Percentiles rank a stretch among this genome's conserved stretches.
Evolutionary conservation across 2,329 filamentous ascomycete species (phyloP).

Genomic region (Berkeleyomyces basicola): DNA sequence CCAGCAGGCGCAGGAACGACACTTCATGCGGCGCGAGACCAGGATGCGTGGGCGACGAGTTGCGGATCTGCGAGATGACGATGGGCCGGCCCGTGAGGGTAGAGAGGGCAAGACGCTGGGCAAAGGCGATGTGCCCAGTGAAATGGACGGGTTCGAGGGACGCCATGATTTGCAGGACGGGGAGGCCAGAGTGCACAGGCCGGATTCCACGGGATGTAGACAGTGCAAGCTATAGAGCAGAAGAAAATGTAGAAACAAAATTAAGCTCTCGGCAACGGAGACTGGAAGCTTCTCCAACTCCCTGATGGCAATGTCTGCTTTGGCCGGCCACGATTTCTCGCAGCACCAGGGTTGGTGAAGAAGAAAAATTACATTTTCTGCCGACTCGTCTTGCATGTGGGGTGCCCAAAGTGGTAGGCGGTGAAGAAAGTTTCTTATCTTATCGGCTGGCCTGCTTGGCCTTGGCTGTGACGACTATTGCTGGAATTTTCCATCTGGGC

Average conservation of each 20-base stretch:
- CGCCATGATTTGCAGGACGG: constrained; percentile 23
- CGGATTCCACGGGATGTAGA: background rate
- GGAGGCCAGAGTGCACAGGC: background rate
- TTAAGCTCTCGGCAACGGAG: background rate
- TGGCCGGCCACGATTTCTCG: background rate
- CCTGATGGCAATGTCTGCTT: background rate
- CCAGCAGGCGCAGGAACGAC: constrained; percentile 86
- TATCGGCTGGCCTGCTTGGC: constrained; percentile 4
- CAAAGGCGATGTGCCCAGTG: constrained; percentile 67
- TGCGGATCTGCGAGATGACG: constrained; percentile 87
- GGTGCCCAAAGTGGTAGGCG: constrained; percentile 4
- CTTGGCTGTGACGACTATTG: constrained; percentile 1
- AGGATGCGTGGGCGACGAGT: constrained; percentile 67
- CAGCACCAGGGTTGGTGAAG: background rate
- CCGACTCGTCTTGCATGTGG: constrained; percentile 1
- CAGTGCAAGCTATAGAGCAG: background rate
- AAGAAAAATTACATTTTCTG: constrained; percentile 14
- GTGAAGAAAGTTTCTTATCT: constrained; percentile 12
- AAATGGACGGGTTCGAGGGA: constrained; percentile 47
- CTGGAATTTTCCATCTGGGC: constrained; percentile 6
- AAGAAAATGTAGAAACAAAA: background rate
- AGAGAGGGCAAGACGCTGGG: constrained; percentile 70
- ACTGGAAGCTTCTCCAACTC: background rate
- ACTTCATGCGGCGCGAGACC: constrained; percentile 87
- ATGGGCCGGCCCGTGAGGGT: constrained; percentile 81